phyloP scores from a whole-genome alignment of 2,329 filamentous ascomycete species.

The Aspergillus alliaceus region DNA sequence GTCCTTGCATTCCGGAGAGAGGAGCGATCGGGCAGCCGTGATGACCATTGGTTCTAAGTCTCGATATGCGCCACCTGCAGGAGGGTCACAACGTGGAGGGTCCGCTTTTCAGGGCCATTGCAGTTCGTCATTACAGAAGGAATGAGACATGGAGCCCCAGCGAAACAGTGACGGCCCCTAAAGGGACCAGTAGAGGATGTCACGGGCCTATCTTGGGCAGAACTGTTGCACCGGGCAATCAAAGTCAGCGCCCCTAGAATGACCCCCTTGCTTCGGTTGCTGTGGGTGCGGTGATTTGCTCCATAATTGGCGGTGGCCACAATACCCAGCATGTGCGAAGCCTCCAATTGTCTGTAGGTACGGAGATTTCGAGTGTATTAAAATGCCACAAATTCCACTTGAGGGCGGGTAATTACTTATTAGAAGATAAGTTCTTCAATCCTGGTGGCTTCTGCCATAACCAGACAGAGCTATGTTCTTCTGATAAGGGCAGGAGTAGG shows the following conservation, averaged over 20 bases:
- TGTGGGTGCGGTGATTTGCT: slow-evolving; percentile 16
- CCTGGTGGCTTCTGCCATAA: slow-evolving; percentile 1
- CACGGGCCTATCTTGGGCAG: slow-evolving; percentile 14
- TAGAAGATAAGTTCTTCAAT: slow-evolving; percentile 2
- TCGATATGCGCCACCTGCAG: slow-evolving; percentile 25
- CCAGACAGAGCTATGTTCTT: too few species aligned
- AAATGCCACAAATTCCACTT: slow-evolving; percentile 13
- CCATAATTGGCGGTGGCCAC: slow-evolving; percentile 24
- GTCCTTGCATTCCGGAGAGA: slow-evolving; percentile 42
- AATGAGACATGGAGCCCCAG: slow-evolving; percentile 31
- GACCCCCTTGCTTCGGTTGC: slow-evolving; percentile 30
- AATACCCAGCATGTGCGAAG: slow-evolving; percentile 19
- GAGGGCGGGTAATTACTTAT: slow-evolving; percentile 8
- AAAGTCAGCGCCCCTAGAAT: slow-evolving; percentile 23
- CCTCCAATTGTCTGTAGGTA: slow-evolving; percentile 10
- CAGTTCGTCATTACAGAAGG: slow-evolving; percentile 30
- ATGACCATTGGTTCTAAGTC: slow-evolving; percentile 27
- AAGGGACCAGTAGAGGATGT: slow-evolving; percentile 20
- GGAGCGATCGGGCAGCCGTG: slow-evolving; percentile 20
- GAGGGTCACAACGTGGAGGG: slow-evolving; percentile 35
- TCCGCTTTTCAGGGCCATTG: slow-evolving; percentile 21
- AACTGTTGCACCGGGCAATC: slow-evolving; percentile 28
- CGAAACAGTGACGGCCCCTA: slow-evolving; percentile 15
- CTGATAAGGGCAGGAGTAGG: not conserved
- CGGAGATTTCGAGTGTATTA: slow-evolving; percentile 13